phyloP scores from a whole-genome alignment of 805 yeast species.

The Candida bentonensis region DNA sequence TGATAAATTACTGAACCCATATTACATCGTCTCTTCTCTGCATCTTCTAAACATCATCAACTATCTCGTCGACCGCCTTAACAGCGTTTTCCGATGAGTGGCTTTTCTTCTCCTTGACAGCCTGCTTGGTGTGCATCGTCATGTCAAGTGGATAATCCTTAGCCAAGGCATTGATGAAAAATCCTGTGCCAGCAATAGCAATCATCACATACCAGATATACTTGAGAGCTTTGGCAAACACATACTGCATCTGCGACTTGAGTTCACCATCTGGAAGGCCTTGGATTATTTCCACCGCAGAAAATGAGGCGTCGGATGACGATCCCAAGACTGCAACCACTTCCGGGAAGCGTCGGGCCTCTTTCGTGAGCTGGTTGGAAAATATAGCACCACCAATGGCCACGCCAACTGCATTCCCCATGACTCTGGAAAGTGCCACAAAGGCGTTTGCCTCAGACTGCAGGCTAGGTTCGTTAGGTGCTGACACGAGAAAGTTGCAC shows the following conservation, averaged over 20 bases:
- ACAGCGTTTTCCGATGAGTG: too few relatives aligned
- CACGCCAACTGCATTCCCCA: conserved; percentile 20
- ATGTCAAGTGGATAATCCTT: conserved; percentile 15
- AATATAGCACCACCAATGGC: conserved; percentile 22
- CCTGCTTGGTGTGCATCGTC: background rate
- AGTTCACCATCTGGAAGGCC: background rate
- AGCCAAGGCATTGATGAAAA: conserved; percentile 10
- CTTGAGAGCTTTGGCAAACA: conserved; percentile 11
- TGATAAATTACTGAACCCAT: too few relatives aligned
- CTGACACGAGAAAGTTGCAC: conserved; percentile 16
- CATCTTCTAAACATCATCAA: too few relatives aligned
- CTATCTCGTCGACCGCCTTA: too few relatives aligned
- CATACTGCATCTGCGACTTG: conserved; percentile 5
- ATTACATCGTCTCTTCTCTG: too few relatives aligned
- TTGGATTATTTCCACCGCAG: background rate
- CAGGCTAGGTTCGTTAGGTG: conserved; percentile 15
- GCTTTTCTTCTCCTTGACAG: background rate
- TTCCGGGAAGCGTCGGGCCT: conserved; percentile 3
- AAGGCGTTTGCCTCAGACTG: conserved; percentile 19
- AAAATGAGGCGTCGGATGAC: background rate
- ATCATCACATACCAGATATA: conserved; percentile 11
- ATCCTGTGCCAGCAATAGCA: conserved; percentile 12
- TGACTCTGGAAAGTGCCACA: conserved; percentile 16
- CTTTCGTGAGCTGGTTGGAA: conserved; percentile 9
- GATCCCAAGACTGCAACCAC: conserved; percentile 1